Conservation (phyloP, 2,329 filamentous ascomycete species). For the Colletotrichum somersetense region DNA sequence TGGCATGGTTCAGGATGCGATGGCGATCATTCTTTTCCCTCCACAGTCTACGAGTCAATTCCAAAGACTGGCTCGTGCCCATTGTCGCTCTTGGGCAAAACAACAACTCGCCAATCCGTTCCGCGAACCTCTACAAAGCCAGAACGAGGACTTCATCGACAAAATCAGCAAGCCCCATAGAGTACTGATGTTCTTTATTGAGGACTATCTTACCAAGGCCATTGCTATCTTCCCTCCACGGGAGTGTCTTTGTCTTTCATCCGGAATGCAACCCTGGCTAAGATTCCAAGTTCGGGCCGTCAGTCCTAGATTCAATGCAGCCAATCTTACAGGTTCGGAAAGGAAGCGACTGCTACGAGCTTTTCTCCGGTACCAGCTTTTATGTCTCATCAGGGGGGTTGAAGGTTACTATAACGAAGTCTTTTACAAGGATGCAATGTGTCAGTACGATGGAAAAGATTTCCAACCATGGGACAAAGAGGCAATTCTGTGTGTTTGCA, state of each 20-base stretch:
- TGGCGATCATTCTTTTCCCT: too few relatives aligned
- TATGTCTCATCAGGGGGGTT: not conserved
- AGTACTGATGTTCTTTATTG: not conserved
- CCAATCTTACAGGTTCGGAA: not conserved
- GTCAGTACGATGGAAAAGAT: too few relatives aligned
- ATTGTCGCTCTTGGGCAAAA: too few relatives aligned
- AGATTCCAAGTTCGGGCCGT: not conserved
- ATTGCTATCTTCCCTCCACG: not conserved
- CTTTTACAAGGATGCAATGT: too few relatives aligned
- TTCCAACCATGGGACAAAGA: not conserved
- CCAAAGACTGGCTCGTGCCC: too few relatives aligned
- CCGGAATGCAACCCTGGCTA: not conserved
- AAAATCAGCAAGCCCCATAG: not conserved
- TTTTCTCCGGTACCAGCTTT: not conserved
- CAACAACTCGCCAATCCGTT: too few relatives aligned
- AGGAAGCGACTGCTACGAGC: conserved; percentile 2
- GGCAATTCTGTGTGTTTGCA: not conserved
- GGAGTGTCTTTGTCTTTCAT: not conserved
- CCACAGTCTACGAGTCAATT: too few relatives aligned
- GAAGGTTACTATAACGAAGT: not conserved
- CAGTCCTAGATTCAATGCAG: not conserved
- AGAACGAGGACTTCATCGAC: not conserved
- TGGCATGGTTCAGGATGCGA: too few relatives aligned
- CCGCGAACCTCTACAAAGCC: too few relatives aligned
- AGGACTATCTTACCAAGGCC: conserved; percentile 6